A percentile compares a stretch with the other conserved stretches of the same genome.
phyloP scores from a whole-genome alignment of 441 rosid genomes.

The Populus trichocarpa region DNA sequence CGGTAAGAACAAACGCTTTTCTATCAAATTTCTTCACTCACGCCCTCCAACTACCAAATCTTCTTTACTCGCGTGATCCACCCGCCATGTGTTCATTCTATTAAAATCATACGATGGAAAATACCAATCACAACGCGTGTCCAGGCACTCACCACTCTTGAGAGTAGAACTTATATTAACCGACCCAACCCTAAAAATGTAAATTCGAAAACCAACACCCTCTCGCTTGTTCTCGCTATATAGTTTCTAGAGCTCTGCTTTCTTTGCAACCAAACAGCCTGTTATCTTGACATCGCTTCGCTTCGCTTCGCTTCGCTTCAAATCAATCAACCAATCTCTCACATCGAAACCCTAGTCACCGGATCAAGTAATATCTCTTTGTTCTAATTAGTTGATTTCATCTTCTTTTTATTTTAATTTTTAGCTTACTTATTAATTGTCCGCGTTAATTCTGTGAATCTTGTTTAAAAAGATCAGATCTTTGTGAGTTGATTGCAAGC shows the following conservation, averaged over 20 bases:
- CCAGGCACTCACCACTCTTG: not conserved
- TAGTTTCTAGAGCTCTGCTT: not conserved
- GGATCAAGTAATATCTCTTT: constrained; percentile 43
- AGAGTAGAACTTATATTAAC: not conserved
- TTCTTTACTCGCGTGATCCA: not conserved
- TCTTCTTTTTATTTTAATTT: not conserved
- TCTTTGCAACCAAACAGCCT: not conserved
- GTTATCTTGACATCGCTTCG: constrained; percentile 24
- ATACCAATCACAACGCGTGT: not conserved
- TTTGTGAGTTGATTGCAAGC: not conserved
- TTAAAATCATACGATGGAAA: not conserved
- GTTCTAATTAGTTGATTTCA: not conserved
- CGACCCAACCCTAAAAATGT: not conserved
- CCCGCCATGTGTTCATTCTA: not conserved
- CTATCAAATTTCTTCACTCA: not conserved
- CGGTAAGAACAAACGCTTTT: not conserved
- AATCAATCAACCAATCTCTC: not conserved
- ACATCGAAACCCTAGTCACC: constrained; percentile 33
- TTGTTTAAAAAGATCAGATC: not conserved
- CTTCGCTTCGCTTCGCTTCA: constrained; percentile 26
- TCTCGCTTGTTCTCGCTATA: not conserved
- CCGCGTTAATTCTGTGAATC: not conserved
- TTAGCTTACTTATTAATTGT: not conserved
- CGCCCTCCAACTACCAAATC: not conserved
- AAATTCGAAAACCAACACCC: not conserved